Evolutionary conservation across 2,329 filamentous ascomycete species (phyloP).

Genomic region (Ascosphaera apis): DNA sequence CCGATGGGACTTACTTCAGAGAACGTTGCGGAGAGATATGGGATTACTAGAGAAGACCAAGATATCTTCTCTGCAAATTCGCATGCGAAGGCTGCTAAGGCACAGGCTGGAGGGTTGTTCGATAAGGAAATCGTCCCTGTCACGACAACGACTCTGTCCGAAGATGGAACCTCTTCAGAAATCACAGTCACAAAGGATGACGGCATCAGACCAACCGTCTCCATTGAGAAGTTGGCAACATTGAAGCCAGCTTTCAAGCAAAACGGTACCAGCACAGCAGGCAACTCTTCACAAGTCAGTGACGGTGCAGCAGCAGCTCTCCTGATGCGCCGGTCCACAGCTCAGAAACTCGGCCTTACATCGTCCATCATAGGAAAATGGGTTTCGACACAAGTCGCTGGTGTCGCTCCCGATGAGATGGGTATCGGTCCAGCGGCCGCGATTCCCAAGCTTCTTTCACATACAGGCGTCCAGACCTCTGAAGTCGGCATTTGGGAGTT

Average conservation of each 20-base stretch:
- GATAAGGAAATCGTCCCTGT: conserved; percentile 62
- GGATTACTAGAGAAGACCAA: conserved; percentile 50
- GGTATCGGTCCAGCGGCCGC: conserved; percentile 70
- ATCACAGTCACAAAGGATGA: conserved; percentile 59
- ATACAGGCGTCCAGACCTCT: conserved; percentile 38
- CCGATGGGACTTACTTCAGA: conserved; percentile 79
- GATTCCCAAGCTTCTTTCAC: conserved; percentile 56
- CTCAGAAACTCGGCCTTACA: conserved; percentile 45
- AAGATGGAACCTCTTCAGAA: conserved; percentile 31
- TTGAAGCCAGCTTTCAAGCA: conserved; percentile 70
- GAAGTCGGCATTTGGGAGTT: conserved; percentile 81
- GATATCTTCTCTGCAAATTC: conserved; percentile 59
- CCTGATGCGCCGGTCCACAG: conserved; percentile 65
- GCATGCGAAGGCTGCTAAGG: conserved; percentile 49
- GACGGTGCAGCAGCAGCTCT: conserved; percentile 71
- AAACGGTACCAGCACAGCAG: conserved; percentile 58
- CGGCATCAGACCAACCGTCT: conserved; percentile 49
- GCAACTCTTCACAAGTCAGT: conserved; percentile 65
- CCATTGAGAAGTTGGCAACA: conserved; percentile 45
- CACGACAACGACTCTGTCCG: conserved; percentile 41
- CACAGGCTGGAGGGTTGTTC: conserved; percentile 47
- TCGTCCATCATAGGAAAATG: conserved; percentile 59
- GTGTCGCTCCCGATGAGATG: conserved; percentile 81
- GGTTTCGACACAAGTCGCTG: conserved; percentile 50
- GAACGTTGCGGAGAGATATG: conserved; percentile 63